phyloP scores from a whole-genome alignment of 768 basidiomycete genomes.

The Tulasnella sp. region DNA sequence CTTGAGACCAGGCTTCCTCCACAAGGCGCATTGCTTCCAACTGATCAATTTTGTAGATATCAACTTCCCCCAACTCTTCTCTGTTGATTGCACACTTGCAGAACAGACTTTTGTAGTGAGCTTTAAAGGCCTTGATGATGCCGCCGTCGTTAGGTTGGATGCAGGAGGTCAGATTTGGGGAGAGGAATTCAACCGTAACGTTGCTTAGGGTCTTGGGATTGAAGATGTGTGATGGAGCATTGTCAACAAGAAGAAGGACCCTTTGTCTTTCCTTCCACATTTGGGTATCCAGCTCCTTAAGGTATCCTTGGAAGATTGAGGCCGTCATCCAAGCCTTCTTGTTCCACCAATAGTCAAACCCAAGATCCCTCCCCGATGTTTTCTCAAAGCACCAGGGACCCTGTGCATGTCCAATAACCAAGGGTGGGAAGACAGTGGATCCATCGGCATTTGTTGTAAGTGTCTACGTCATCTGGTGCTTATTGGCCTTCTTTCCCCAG shows the following conservation, averaged over 20 bases:
- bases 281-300: background rate
- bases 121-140: slow-evolving; percentile 39
- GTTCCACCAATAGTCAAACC: slow-evolving; percentile 27
- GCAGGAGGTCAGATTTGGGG: background rate
- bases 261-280: background rate
- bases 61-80: slow-evolving; percentile 18
- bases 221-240: background rate
- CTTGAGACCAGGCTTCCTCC: slow-evolving; percentile 45
- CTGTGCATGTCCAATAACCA: background rate
- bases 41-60: slow-evolving; percentile 49
- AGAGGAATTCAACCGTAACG: background rate
- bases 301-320: slow-evolving; percentile 22
- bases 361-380: slow-evolving; percentile 18
- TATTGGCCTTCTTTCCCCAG: slow-evolving; percentile 19
- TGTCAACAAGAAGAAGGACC: background rate
- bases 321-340: no score
- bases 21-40: slow-evolving; percentile 48
- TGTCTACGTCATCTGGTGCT: background rate
- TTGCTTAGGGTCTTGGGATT: background rate
- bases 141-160: slow-evolving; percentile 39
- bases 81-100: slow-evolving; percentile 44
- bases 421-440: background rate
- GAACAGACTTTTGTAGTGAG: slow-evolving; percentile 44
- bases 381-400: background rate
- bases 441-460: background rate